These are phyloP conservation scores for Capsella bursapastoris DNA, from an alignment of 345 rosid species.

Conservation along the genomic window DNA sequence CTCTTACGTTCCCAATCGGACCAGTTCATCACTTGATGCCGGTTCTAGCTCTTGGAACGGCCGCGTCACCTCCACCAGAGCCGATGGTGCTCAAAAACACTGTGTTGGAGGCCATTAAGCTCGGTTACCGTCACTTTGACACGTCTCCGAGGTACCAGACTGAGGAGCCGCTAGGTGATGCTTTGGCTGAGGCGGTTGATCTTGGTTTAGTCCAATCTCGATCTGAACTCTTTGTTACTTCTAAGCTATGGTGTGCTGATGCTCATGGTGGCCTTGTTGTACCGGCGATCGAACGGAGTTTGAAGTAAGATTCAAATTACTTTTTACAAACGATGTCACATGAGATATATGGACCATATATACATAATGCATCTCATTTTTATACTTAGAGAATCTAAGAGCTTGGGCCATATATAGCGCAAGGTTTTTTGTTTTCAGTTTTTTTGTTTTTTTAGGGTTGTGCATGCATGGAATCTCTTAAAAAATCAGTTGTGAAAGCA, in stretches of 20 bases:
- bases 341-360: too few species aligned
- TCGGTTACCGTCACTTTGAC: slow-evolving; percentile 77
- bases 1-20: neutral
- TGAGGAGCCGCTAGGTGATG: slow-evolving; percentile 63
- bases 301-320: slow-evolving; percentile 34
- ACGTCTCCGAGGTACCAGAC: slow-evolving; percentile 58
- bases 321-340: too few species aligned
- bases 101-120: slow-evolving; percentile 49
- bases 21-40: slow-evolving; percentile 45
- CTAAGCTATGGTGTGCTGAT: slow-evolving; percentile 62
- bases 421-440: too few species aligned
- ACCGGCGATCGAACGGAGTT: slow-evolving; percentile 51
- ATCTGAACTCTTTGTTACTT: slow-evolving; percentile 62
- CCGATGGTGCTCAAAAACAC: slow-evolving; percentile 31
- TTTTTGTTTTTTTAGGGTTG: too few species aligned
- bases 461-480: too few species aligned
- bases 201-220: slow-evolving; percentile 51
- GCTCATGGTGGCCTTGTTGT: slow-evolving; percentile 59
- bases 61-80: slow-evolving; percentile 39
- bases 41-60: slow-evolving; percentile 53
- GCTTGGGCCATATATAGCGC: too few species aligned
- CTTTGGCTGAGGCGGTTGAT: slow-evolving; percentile 53
- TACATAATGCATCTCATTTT: too few species aligned
- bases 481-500: too few species aligned
- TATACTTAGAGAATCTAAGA: too few species aligned